A percentile compares a stretch with the other conserved stretches of the same genome.
Conservation (phyloP, 176 grass and related monocot species). For the Oryza australiensis region DNA sequence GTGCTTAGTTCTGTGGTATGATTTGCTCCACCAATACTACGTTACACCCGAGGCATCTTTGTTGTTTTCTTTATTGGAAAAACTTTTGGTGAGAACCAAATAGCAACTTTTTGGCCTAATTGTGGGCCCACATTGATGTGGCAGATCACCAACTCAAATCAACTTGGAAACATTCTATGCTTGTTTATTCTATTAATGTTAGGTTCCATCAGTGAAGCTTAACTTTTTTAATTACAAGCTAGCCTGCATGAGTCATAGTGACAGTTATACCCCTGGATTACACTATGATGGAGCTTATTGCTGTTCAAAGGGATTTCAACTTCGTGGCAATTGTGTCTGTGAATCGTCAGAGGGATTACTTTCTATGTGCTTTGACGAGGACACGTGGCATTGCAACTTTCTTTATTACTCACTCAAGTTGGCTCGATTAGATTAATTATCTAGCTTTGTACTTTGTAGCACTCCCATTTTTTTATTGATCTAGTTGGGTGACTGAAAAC, state of each 20-base stretch:
- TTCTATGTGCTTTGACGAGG: not conserved
- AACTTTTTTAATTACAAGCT: not conserved
- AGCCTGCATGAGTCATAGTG: not conserved
- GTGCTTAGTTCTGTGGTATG: constrained; percentile 45
- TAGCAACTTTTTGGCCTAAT: constrained; percentile 55
- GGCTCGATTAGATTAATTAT: constrained; percentile 17
- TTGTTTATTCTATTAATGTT: constrained; percentile 34
- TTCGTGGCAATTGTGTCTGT: not conserved
- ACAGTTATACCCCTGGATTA: not conserved
- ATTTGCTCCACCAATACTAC: constrained; percentile 31
- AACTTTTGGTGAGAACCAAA: constrained; percentile 50
- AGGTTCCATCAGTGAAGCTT: constrained; percentile 10
- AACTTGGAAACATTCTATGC: constrained; percentile 58
- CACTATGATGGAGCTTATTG: not conserved
- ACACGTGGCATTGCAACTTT: not conserved
- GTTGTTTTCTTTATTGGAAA: constrained; percentile 37
- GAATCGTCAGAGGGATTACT: not conserved
- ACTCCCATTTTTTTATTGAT: constrained; percentile 12
- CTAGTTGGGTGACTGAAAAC: constrained; percentile 21
- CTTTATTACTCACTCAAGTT: not conserved
- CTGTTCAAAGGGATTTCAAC: not conserved
- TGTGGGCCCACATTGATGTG: constrained; percentile 49
- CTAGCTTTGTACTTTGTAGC: constrained; percentile 31
- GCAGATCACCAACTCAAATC: constrained; percentile 48
- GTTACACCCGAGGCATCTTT: constrained; percentile 38